phyloP scores from a whole-genome alignment of 345 rosid species.

The Hirschfeldia incana region DNA sequence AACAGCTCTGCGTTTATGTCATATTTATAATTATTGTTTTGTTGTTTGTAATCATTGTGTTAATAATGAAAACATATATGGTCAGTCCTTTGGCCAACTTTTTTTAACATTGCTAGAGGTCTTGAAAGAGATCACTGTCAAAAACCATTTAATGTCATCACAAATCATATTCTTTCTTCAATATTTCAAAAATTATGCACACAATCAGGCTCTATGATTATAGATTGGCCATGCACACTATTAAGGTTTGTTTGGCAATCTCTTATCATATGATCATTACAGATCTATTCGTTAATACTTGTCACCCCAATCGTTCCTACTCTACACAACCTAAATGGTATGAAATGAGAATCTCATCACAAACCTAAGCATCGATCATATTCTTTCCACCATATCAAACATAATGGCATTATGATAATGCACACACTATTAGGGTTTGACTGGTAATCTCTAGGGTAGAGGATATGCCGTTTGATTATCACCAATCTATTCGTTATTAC shows the following conservation, averaged over 20 bases:
- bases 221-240: neutral
- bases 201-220: too few relatives aligned
- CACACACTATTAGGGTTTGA: neutral
- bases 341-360: neutral
- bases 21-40: neutral
- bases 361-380: slow-evolving; percentile 3
- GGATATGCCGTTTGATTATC: neutral
- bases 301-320: neutral
- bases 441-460: neutral
- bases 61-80: neutral
- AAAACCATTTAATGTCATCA: neutral
- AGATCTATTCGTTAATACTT: neutral
- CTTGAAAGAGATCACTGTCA: neutral
- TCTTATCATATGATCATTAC: neutral
- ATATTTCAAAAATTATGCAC: neutral
- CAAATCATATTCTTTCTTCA: slow-evolving; percentile 7
- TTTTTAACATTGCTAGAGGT: neutral
- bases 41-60: too few relatives aligned
- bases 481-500: neutral
- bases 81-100: too few relatives aligned
- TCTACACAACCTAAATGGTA: neutral
- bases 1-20: neutral
- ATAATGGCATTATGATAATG: neutral
- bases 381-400: neutral
- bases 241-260: neutral